phyloP scores from a whole-genome alignment of 345 rosid genomes.

The Hypericum perforatum region DNA sequence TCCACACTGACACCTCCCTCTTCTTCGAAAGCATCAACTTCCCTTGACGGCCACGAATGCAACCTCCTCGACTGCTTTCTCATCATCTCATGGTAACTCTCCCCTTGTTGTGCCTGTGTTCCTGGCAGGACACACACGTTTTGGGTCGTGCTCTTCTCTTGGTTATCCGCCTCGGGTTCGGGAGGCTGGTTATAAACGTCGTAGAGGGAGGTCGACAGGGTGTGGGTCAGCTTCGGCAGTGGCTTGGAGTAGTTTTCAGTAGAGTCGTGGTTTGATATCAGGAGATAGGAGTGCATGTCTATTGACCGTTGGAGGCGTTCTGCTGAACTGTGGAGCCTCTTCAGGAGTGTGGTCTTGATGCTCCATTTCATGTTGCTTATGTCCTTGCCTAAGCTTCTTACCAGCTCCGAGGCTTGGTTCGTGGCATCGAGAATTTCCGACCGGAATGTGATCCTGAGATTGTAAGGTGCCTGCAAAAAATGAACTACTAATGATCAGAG shows the following conservation, averaged over 20 bases:
- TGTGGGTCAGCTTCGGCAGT: constrained; percentile 13
- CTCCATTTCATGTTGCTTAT: constrained; percentile 35
- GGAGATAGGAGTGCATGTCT: constrained; percentile 44
- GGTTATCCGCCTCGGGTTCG: constrained; percentile 10
- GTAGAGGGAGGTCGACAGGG: constrained; percentile 9
- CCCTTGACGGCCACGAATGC: constrained; percentile 55
- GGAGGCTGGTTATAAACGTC: constrained; percentile 11
- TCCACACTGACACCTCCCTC: constrained; percentile 25
- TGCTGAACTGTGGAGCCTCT: constrained; percentile 38
- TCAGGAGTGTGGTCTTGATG: constrained; percentile 26
- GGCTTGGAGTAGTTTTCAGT: constrained; percentile 24
- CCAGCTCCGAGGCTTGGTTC: constrained; percentile 43
- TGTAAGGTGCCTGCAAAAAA: constrained; percentile 40
- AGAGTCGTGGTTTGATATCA: constrained; percentile 21
- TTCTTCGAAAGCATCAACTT: constrained; percentile 45
- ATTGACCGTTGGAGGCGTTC: constrained; percentile 39
- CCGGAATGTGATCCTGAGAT: constrained; percentile 38
- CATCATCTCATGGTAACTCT: constrained; percentile 43
- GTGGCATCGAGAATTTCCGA: constrained; percentile 39
- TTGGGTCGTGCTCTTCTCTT: constrained; percentile 5
- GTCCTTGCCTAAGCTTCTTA: constrained; percentile 45
- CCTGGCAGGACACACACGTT: constrained; percentile 1
- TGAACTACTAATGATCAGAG: neutral
- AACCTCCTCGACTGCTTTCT: constrained; percentile 48
- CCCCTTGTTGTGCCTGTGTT: constrained; percentile 15